Base-by-base conservation (phyloP, 202 grass and related monocot species). In the Eragrostis tef region DNA sequence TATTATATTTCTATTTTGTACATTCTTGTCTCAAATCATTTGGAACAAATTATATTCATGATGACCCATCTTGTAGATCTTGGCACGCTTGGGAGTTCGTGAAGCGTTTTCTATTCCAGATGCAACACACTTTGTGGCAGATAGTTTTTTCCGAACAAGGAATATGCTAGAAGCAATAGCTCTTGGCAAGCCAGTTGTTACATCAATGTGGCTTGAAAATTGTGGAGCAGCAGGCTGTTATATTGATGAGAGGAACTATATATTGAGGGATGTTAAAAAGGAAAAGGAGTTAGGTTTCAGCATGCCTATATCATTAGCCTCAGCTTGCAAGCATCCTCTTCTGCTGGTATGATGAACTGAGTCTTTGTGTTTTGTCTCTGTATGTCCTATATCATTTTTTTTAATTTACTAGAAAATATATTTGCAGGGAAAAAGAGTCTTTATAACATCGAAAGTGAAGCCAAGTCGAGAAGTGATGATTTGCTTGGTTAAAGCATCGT, bases 101-200 rank as follows among this genome's bases (percentile, higher is more conserved):
- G 81, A 91, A 87, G 96, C 90, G 57, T 79, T 79, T 80, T 88
- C 73, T 7, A 87, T 99, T 71, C 83, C 34, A 22, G 96, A 99
- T 83, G 96, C 92, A 79, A 93, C 96, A 68, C 96, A 99, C 72
- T 99, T 99, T 85, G 92, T 99, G 47, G 79, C 85, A 44, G 83
- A 96, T 84, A 81, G 88, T 75, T 99, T 99, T 90, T 87, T 82
- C 86, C 90, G 90, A 56, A 99, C 96, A 76, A 91, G 64, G 89
- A 99, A 99, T 61, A 90, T 99, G 87, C 84, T 99, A 81, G 93
- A 99, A 86, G 93, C 96, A 84, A 91, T 99, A 69, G 69, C 96
- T 41, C 64, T 88, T 53, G 96, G 96, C 64, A 99, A 96, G 70
- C 87, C 59, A 64, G 83, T 99, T 16, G 89, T 99, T 58, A 95